Evolutionary conservation across 2,329 filamentous ascomycete species (phyloP).

Genomic region (Orbilia javanica): DNA sequence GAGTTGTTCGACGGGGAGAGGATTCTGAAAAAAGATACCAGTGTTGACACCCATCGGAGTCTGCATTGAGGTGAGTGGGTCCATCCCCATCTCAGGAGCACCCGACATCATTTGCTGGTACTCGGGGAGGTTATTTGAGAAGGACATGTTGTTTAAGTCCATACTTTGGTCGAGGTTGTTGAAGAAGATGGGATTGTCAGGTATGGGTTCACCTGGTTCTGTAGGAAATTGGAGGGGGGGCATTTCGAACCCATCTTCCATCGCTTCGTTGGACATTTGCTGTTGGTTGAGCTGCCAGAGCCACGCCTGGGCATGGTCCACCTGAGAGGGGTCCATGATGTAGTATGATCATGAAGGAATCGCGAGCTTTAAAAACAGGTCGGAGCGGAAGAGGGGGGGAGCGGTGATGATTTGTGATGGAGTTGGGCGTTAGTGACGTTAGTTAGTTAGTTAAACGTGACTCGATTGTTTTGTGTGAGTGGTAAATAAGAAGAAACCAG

Average conservation of each 20-base stretch:
- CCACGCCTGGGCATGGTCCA: conserved; percentile 6
- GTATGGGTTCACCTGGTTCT: neutral
- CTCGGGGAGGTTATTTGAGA: neutral
- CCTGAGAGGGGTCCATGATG: conserved; percentile 19
- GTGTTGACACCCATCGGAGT: conserved; percentile 7
- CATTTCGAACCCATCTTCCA: neutral
- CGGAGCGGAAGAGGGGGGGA: neutral
- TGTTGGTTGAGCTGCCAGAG: conserved; percentile 16
- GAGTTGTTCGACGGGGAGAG: neutral
- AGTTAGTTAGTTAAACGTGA: neutral
- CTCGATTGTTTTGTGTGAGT: neutral
- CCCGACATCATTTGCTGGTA: neutral
- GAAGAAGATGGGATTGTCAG: neutral
- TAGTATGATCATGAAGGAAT: neutral
- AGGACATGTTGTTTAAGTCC: neutral
- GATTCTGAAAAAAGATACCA: neutral
- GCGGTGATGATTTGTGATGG: neutral
- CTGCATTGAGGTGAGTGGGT: neutral
- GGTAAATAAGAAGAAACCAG: neutral
- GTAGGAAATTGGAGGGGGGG: neutral
- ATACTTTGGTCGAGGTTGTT: neutral
- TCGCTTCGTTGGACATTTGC: neutral
- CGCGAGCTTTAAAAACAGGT: neutral
- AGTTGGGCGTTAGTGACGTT: neutral
- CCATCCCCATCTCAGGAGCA: neutral